These are phyloP conservation scores for Tetrapyrgos nigripes DNA, from an alignment of 1,284 basidiomycete genomes.

Conservation along the genomic window DNA sequence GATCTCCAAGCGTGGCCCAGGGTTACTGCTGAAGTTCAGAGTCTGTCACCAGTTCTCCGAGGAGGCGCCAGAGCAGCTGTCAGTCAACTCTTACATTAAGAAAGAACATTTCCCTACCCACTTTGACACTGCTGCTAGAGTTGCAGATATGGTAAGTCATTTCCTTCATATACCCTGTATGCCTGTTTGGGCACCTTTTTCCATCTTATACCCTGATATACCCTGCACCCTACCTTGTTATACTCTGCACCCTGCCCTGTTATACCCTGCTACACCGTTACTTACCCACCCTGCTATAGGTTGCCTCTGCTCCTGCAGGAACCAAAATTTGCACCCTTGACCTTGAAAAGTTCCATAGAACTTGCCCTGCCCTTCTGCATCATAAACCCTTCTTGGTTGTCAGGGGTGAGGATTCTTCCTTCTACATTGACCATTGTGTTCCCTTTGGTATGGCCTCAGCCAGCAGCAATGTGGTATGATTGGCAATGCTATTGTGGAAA, in stretches of 20 bases:
- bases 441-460: conserved; percentile 34
- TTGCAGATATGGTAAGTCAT: conserved; percentile 38
- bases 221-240: too few relatives aligned
- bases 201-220: too few relatives aligned
- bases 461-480: conserved; percentile 35
- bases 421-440: conserved; percentile 32
- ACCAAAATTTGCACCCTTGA: conserved; percentile 32
- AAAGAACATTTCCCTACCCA: conserved; percentile 36
- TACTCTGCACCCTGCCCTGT: conserved; percentile 33
- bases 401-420: conserved; percentile 21
- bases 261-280: conserved; percentile 31
- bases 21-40: conserved; percentile 23
- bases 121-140: conserved; percentile 31
- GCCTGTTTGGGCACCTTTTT: too few relatives aligned
- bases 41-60: conserved; percentile 31
- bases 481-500: conserved; percentile 33
- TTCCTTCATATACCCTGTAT: conserved; percentile 26
- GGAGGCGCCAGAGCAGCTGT: conserved; percentile 10
- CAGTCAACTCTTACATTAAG: conserved; percentile 38
- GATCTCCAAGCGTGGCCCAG: conserved; percentile 22
- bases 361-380: conserved; percentile 24
- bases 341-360: conserved; percentile 30
- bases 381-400: conserved; percentile 31
- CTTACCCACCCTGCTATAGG: conserved; percentile 23
- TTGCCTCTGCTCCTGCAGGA: conserved; percentile 27